phyloP scores from a whole-genome alignment of 768 basidiomycete genomes.

The Lentinula boryana region DNA sequence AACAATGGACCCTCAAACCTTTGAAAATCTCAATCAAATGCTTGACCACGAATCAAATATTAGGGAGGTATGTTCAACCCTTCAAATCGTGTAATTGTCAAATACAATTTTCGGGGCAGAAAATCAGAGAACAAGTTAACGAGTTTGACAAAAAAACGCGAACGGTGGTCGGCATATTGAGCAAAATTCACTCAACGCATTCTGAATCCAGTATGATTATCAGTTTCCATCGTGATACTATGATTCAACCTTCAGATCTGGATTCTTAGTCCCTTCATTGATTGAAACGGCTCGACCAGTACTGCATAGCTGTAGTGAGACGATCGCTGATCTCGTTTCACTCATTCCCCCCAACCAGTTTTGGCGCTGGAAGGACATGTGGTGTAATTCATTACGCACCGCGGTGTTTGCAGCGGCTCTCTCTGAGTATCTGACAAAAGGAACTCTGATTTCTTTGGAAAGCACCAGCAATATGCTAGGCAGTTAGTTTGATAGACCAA shows the following conservation, averaged over 20 bases:
- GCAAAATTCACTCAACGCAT: constrained; percentile 76
- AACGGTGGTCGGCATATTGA: constrained; percentile 66
- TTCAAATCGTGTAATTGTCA: background rate
- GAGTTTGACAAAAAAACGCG: constrained; percentile 74
- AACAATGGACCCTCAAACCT: constrained; percentile 49
- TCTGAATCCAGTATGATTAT: constrained; percentile 15
- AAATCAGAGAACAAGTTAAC: constrained; percentile 72
- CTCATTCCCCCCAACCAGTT: constrained; percentile 67
- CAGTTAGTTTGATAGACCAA: constrained; percentile 37
- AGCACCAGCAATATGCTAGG: constrained; percentile 52
- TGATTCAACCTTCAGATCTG: background rate
- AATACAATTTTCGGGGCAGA: constrained; percentile 34
- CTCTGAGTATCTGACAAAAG: constrained; percentile 55
- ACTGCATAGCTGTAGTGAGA: constrained; percentile 48
- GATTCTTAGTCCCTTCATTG: constrained; percentile 48
- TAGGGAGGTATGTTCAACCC: constrained; percentile 46
- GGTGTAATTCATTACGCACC: constrained; percentile 63
- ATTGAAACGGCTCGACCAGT: constrained; percentile 52
- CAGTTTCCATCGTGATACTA: background rate
- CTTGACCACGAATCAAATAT: constrained; percentile 60
- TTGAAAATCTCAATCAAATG: constrained; percentile 51
- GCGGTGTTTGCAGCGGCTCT: constrained; percentile 63
- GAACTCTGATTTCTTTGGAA: constrained; percentile 53
- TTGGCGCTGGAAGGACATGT: constrained; percentile 85
- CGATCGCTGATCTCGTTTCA: constrained; percentile 42